phyloP scores from a whole-genome alignment of 164 flowering plant species.

The Umbellularia californica region DNA sequence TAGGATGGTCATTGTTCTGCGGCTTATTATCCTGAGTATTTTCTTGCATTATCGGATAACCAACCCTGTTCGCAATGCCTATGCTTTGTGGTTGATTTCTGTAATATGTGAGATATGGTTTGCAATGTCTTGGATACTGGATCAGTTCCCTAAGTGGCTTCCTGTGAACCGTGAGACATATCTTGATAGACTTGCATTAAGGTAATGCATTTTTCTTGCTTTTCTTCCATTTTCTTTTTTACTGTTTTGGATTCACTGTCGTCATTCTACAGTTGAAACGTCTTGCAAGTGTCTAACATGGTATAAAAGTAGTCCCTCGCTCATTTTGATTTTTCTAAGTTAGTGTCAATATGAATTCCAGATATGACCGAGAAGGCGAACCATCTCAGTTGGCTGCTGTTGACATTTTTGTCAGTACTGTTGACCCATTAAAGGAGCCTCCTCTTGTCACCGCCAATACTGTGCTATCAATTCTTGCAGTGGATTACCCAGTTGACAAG shows the following conservation, averaged over 20 bases:
- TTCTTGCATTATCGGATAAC: conserved; percentile 53
- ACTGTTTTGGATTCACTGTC: not conserved
- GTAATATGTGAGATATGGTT: conserved; percentile 59
- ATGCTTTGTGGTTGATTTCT: conserved; percentile 50
- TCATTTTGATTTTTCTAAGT: conserved; percentile 5
- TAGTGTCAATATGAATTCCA: conserved; percentile 8
- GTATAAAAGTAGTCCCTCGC: not conserved
- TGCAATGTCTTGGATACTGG: conserved; percentile 50
- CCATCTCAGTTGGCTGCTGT: conserved; percentile 43
- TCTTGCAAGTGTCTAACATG: not conserved
- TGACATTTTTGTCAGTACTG: conserved; percentile 56
- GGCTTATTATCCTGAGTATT: conserved; percentile 39
- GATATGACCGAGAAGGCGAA: conserved; percentile 56
- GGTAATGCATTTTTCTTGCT: conserved; percentile 20
- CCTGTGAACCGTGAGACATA: conserved; percentile 53
- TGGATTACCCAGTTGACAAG: conserved; percentile 64
- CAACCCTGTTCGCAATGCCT: conserved; percentile 49
- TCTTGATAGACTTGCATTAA: conserved; percentile 46
- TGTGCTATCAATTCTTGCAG: conserved; percentile 51
- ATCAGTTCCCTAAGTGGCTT: conserved; percentile 54
- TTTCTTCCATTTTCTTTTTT: not conserved
- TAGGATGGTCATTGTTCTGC: conserved; percentile 44
- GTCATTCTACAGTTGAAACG: not conserved
- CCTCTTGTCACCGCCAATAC: conserved; percentile 62
- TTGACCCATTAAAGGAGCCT: conserved; percentile 59